These are phyloP conservation scores for Bolboschoenus planiculmis DNA, from an alignment of 176 grass and related monocot genomes.

Conservation along the genomic window DNA sequence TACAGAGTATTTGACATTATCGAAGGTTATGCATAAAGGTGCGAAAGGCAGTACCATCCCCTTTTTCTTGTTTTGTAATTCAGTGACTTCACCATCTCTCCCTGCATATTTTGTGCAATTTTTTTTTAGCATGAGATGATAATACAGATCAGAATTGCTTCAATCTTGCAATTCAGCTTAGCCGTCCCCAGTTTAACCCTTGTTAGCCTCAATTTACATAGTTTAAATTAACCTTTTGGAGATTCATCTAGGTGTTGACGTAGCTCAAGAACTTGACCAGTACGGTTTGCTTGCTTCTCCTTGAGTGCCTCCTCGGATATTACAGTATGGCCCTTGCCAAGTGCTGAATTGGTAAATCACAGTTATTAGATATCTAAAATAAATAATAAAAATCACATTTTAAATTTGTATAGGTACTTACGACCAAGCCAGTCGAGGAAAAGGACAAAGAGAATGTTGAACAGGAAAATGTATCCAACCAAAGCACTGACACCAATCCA, in stretches of 20 bases:
- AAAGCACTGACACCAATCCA: slow-evolving; percentile 84
- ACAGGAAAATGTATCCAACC: slow-evolving; percentile 78
- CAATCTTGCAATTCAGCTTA: background rate
- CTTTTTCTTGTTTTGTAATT: slow-evolving; percentile 41
- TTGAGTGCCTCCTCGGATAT: slow-evolving; percentile 71
- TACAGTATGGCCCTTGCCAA: slow-evolving; percentile 67
- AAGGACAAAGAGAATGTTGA: slow-evolving; percentile 82
- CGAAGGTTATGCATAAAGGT: slow-evolving; percentile 68
- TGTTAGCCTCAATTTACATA: background rate
- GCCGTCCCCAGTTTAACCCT: slow-evolving; percentile 25
- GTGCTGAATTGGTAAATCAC: slow-evolving; percentile 39
- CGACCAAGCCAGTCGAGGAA: slow-evolving; percentile 89
- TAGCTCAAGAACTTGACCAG: slow-evolving; percentile 53
- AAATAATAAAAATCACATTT: background rate
- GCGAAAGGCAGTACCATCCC: slow-evolving; percentile 90
- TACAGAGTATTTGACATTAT: slow-evolving; percentile 73
- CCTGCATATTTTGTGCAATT: slow-evolving; percentile 40
- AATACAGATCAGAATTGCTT: background rate
- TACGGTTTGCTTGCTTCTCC: slow-evolving; percentile 80
- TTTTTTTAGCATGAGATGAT: slow-evolving; percentile 11
- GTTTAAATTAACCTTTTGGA: slow-evolving; percentile 16
- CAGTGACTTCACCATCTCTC: slow-evolving; percentile 39
- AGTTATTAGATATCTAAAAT: slow-evolving; percentile 13
- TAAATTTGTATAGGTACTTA: slow-evolving; percentile 38
- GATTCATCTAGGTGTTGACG: slow-evolving; percentile 21